phyloP scores from a whole-genome alignment of 805 yeast species.

The Spathaspora sp. region DNA sequence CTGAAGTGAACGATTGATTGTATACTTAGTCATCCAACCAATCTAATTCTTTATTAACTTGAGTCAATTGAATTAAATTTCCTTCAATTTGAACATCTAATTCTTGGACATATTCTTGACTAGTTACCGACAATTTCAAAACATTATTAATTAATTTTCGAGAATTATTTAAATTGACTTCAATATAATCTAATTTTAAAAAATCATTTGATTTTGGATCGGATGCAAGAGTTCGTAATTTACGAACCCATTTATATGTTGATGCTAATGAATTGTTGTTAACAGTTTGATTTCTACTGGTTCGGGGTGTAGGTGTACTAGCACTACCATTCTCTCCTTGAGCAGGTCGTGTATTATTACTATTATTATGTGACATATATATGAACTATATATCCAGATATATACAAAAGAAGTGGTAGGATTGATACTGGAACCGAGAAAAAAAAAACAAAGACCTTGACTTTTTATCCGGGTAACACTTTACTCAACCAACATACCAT shows the following conservation, averaged over 20 bases:
- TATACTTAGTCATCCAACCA: slow-evolving; percentile 15
- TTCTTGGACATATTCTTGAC: slow-evolving; percentile 7
- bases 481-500: slow-evolving; percentile 6
- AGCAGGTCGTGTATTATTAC: not conserved
- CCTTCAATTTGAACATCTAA: slow-evolving; percentile 11
- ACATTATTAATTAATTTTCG: slow-evolving; percentile 27
- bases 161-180: slow-evolving; percentile 35
- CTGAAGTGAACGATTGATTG: too few species aligned
- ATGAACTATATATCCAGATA: not conserved
- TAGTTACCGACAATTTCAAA: slow-evolving; percentile 9
- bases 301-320: not conserved
- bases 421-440: too few species aligned
- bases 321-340: not conserved
- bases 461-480: not conserved
- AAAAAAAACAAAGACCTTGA: too few species aligned
- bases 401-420: too few species aligned
- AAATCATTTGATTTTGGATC: slow-evolving; percentile 28
- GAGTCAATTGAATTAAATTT: slow-evolving; percentile 14
- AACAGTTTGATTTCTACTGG: not conserved
- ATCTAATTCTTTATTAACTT: slow-evolving; percentile 18
- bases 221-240: slow-evolving; percentile 32
- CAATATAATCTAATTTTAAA: slow-evolving; percentile 33
- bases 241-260: slow-evolving; percentile 19
- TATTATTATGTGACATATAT: not conserved
- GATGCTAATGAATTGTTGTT: not conserved